Base-by-base conservation (phyloP, 441 rosid genomes). In the Populus hybrid region DNA sequence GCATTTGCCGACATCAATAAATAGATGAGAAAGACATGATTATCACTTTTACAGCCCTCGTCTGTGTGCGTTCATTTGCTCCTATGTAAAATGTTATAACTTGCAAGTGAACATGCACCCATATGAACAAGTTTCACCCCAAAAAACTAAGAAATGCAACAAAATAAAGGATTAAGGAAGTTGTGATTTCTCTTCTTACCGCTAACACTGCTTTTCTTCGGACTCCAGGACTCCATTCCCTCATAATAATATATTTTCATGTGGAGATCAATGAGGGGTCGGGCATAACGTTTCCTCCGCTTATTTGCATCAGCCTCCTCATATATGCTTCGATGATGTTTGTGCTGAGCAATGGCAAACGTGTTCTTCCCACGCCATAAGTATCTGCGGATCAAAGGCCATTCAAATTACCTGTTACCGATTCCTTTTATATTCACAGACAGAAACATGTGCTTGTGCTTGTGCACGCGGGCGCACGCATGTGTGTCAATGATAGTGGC, bases 281-380 rank as follows among this genome's bases (percentile, higher is more conserved):
- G 89, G 70, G 99, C 98, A 72, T 94, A 92, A 73, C 96, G 89
- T 86, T 93, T 94, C 84, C 97, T 92, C 74, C 96, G 85, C 86
- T 93, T 96, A 84, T 93, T 94, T 77, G 98, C 93, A 86, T 94
- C 98, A 67, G 98, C 98, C 86, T 94, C 98, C 84, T 96, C 99
- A n/a, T 30, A 30, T 30, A 30, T 30, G 32, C 32, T 30, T 30
- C 32, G 32, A 30, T 30, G 32, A 30, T 30, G 97, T 84, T 94
- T 96, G 88, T 94, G 99, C 82, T 91, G 98, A 61, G 97, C 96
- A 83, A 94, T 92, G 69, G 98, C 95, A 87, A 94, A 94, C 35
- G 94, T 92, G 81, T 90, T 88, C 82, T 91, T 93, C 76, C 90
- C 97, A 78, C 93, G 94, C 98, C 98, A 95, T 79, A 95, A 80